Base-by-base conservation (phyloP, 1,284 basidiomycete genomes). In the Serendipita sp. region DNA sequence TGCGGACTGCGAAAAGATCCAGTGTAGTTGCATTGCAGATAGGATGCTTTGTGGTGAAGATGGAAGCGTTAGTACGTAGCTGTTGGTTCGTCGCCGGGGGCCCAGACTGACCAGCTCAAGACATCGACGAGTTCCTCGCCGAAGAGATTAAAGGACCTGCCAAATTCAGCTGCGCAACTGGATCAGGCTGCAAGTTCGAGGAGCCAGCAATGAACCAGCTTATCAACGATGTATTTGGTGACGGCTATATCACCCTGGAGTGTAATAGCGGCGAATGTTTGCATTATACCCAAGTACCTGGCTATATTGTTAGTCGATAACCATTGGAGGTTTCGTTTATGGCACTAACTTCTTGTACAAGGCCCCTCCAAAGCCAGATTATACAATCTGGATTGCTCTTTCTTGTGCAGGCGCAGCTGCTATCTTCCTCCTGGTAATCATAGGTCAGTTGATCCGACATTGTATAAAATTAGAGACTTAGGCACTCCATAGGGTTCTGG, bases 161-260 rank as follows among this genome's bases (percentile, higher is more conserved):
- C 0, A 79, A 78, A 26, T 97, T 98, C 75, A 85, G 81, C 64
- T 96, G 94, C 76, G 8, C 45, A 17, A 80, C 84, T 1, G 86
- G 83, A 38, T 71, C 79, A 67, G 72, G 76, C 62, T 98, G 94
- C 75, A 82, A 79, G 65, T 99, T 99, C 69, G 87, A 93, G 71
- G 95, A 99, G 70, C 91, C 92, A 0, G 92, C 90, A 0, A 97
- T 98, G 95, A 96, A 98, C 71, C 79, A 86, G 41, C 80, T 99
- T 60, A 98, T 99, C 73, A 84, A 87, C 69, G 86, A 88, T 67
- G 86, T 99, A 67, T 98, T 99, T 68, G 95, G 91, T 5, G 95
- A 99, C 72, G 78, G 77, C 0, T 88, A 86, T 69, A 99, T 99
- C 72, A 88, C 90, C 2, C 79, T 98, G 61, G 74, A 85, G 55